Conservation (phyloP, 306 rosid genomes). For the Abrus precatorius region DNA sequence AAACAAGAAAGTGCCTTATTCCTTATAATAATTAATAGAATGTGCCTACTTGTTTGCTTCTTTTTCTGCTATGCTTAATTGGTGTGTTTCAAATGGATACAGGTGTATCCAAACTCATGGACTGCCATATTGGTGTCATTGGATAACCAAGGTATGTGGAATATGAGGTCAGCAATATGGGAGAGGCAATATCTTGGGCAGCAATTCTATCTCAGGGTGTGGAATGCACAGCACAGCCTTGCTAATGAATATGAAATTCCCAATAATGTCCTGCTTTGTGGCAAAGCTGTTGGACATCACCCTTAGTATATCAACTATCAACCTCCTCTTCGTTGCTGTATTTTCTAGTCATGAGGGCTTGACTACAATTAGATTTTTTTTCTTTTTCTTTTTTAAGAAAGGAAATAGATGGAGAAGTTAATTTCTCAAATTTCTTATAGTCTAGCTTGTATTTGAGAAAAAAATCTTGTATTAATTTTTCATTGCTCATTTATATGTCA, state of each 20-base stretch:
- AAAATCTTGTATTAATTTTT: constrained; percentile 32
- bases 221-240: constrained; percentile 69
- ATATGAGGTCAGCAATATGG: constrained; percentile 91
- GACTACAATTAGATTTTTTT: constrained; percentile 48
- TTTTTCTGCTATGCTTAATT: constrained; percentile 19
- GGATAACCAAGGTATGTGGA: constrained; percentile 99
- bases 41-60: constrained; percentile 10
- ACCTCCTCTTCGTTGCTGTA: constrained; percentile 1
- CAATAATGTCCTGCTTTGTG: constrained; percentile 74
- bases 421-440: constrained; percentile 32
- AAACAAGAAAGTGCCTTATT: constrained; percentile 2
- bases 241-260: constrained; percentile 90
- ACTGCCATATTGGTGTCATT: constrained; percentile 83
- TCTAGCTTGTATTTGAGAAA: constrained; percentile 29
- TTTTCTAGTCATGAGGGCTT: constrained; percentile 67
- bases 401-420: constrained; percentile 26
- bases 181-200: constrained; percentile 96
- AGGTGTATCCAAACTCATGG: constrained; percentile 96
- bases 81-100: constrained; percentile 28
- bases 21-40: not conserved
- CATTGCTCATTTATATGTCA: constrained; percentile 3
- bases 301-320: constrained; percentile 34
- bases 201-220: constrained; percentile 85
- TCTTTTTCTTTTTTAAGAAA: not conserved
- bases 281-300: constrained; percentile 81